A percentile compares a stretch with the other conserved stretches of the same genome.
Evolutionary conservation across 306 rosid species (phyloP).

Genomic region (Trifolium repens): DNA sequence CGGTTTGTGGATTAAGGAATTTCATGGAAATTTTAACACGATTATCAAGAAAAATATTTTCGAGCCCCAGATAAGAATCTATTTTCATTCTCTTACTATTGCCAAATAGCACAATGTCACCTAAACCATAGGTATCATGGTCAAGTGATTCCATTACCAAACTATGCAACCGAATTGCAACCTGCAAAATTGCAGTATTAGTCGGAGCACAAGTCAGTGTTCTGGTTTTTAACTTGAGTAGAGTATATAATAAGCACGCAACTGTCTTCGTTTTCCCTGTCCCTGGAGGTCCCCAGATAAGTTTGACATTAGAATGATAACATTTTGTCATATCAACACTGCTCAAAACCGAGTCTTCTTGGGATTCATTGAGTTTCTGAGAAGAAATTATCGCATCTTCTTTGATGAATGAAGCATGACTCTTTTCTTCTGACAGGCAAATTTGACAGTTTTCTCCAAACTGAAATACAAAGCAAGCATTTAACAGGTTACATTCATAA

Average conservation of each 20-base stretch:
- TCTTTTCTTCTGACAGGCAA: neutral
- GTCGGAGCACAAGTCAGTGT: constrained; percentile 27
- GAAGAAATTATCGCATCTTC: neutral
- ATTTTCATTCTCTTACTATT: constrained; percentile 43
- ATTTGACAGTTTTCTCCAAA: neutral
- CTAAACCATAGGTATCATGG: constrained; percentile 30
- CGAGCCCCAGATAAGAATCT: neutral
- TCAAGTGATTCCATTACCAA: neutral
- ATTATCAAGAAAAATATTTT: constrained; percentile 39
- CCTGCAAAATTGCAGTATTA: constrained; percentile 16
- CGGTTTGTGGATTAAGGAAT: constrained; percentile 16
- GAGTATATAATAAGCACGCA: constrained; percentile 17
- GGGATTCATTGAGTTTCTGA: constrained; percentile 54
- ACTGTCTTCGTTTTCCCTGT: constrained; percentile 68
- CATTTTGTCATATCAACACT: constrained; percentile 44
- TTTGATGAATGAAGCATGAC: neutral
- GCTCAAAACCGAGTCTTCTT: constrained; percentile 50
- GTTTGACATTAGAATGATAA: constrained; percentile 29
- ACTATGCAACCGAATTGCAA: neutral
- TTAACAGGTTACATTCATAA: neutral
- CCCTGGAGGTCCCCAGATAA: constrained; percentile 74
- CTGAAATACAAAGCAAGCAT: constrained; percentile 1
- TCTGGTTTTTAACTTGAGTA: neutral
- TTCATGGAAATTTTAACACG: constrained; percentile 3
- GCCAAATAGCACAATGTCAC: constrained; percentile 47